Percentiles rank a stretch among this genome's conserved stretches.
Conservation (phyloP, 495 filamentous ascomycete species). For the Xylaria sp. region DNA sequence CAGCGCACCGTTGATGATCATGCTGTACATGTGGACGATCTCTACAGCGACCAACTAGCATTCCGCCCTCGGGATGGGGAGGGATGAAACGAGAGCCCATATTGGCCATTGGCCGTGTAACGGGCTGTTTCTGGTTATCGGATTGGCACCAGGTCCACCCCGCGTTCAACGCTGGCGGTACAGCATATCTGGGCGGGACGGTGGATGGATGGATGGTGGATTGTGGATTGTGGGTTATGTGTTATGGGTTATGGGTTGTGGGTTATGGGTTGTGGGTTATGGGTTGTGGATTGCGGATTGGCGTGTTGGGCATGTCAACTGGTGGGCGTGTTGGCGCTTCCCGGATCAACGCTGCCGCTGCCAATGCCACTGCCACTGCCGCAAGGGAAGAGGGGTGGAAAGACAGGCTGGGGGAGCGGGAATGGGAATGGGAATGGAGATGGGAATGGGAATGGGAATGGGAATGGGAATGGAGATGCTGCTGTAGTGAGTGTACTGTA, state of each 20-base stretch:
- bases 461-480: too few relatives aligned
- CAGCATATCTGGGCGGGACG: background rate
- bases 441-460: too few relatives aligned
- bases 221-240: too few relatives aligned
- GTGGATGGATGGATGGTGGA: too few relatives aligned
- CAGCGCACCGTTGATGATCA: slow-evolving; percentile 28
- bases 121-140: slow-evolving; percentile 22
- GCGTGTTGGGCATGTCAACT: too few relatives aligned
- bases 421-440: too few relatives aligned
- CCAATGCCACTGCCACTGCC: background rate
- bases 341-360: slow-evolving; percentile 15
- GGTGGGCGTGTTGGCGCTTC: slow-evolving; percentile 14
- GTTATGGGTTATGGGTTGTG: too few relatives aligned
- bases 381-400: background rate
- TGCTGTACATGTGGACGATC: slow-evolving; percentile 23
- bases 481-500: too few relatives aligned
- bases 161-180: slow-evolving; percentile 6
- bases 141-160: slow-evolving; percentile 20
- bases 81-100: slow-evolving; percentile 23
- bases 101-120: slow-evolving; percentile 22
- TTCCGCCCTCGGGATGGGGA: slow-evolving; percentile 13
- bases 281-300: too few relatives aligned
- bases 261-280: too few relatives aligned
- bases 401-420: too few relatives aligned
- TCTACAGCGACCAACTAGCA: slow-evolving; percentile 16